Evolutionary conservation across 1,284 basidiomycete species (phyloP), one percentile per base, ranked within the genome.

Genomic region (Phlebopus sp.): DNA sequence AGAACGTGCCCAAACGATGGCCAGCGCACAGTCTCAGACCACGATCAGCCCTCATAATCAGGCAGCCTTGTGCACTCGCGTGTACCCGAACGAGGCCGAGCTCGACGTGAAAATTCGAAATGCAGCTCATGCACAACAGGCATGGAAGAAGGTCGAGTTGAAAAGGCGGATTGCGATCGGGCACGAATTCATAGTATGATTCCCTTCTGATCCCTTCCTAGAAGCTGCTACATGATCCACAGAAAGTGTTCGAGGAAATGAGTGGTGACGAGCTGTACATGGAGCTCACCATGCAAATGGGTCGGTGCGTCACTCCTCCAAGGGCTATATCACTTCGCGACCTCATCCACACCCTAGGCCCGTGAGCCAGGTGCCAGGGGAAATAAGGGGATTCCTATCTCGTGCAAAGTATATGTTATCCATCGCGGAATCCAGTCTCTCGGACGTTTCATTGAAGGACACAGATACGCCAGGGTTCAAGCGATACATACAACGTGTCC

Each of bases 381-480:
- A 98, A 68, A 74, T 96, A 42, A 76, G 78, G 40, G 92, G 92
- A 1, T 84, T 90, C 31, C 66, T 95, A 19, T 87, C 90, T 47
- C 82, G 94, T 36, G 87, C 91, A 9, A 74, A 81, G 40, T 90
- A 95, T 66, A 82, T 97, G 77, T 75, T 96, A 54, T 84, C 82
- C 50, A 93, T 96, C 59, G 93, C 95, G 2, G 75, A 81, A 45
- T 72, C 81, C 5, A 77, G 80, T 42, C 82, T 98, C 5, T 77
- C 80, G n/a, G 90, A 95, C 54, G 77, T 92, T 35, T 71, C 78
- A 3, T 78, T 94, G 52, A 71, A 76, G 39, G 82, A 88, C 44
- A 88, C 86, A 8, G 89, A 93, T 64, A 82, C 84, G 46, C 88
- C 88, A 34, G 89, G 89, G 3, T 90, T 93, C 70, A 82, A 77